Evolutionary conservation across 371 early-diverging fungal species (phyloP), one percentile per base, ranked within the genome.

Genomic region (Saksenaea oblongispora): DNA sequence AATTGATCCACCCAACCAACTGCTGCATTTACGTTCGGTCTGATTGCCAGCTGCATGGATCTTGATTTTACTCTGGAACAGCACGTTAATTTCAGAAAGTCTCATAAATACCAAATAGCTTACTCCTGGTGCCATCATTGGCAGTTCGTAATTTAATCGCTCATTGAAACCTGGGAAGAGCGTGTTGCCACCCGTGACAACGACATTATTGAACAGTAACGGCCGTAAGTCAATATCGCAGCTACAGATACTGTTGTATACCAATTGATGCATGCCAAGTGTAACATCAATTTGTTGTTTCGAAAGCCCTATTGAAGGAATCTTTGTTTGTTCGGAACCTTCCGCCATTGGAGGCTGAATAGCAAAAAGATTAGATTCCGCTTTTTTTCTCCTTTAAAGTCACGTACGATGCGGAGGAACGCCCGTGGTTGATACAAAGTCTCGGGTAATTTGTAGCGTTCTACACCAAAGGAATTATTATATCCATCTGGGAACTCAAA

Each of bases 1-100:
- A 58, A 98, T 95, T 2, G 98, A 98, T 2, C 98, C 98, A 54
- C 99, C 99, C 36, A 97, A 85, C 99, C 99, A 98, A 51, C 93
- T 85, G 27, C 94, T 90, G 66, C 91, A 94, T 68, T 88, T 90
- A 51, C 97, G 89, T 74, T 98, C 99, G 24, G 84, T 79, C 24
- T 87, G 80, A 39, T 84, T 88, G 57, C 86, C 89, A 4, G 94
- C 85, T 3, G 93, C 91, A 70, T 90, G 87, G 55, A 96, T 75
- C 74, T 91, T 93, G 67, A 93, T 79, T 73, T 92, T 91, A 59
- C 79, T 78, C 92, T 93, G 69, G 53, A 34, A 62, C 27, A 35
- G 11, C 13, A 31, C 2, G 24, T 54, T 31, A 34, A 8, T 17
- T 51, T 42, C 56, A 10, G 28, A 63, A 24, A 54, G 18, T 3